phyloP scores from a whole-genome alignment of 2,329 filamentous ascomycete genomes.

The Phoma sp. region DNA sequence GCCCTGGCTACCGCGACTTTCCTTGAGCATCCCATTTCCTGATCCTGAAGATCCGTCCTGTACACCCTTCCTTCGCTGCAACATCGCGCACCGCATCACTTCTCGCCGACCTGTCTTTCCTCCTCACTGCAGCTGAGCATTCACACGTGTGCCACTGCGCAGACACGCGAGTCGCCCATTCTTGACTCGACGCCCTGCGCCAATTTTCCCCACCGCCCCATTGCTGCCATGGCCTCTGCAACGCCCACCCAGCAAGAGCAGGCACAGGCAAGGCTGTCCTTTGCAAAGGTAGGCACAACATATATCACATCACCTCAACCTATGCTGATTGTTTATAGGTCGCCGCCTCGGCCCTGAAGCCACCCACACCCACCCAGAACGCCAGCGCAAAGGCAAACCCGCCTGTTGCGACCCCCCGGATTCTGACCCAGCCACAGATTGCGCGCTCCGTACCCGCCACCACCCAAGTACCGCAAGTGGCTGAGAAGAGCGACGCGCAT shows the following conservation, averaged over 20 bases:
- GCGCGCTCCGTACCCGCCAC: slow-evolving; percentile 26
- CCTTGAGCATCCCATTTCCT: slow-evolving; percentile 60
- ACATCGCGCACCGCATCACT: slow-evolving; percentile 18
- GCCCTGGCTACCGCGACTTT: slow-evolving; percentile 55
- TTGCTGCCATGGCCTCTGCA: slow-evolving; percentile 41
- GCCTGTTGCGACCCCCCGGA: slow-evolving; percentile 35
- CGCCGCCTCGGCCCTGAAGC: slow-evolving; percentile 49
- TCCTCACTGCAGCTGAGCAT: background rate
- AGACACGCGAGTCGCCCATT: background rate
- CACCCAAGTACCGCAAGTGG: slow-evolving; percentile 25
- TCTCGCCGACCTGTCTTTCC: slow-evolving; percentile 6
- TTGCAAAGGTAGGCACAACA: slow-evolving; percentile 70
- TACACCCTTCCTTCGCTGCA: slow-evolving; percentile 37
- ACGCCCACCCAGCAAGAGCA: slow-evolving; percentile 38
- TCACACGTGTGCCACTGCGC: background rate
- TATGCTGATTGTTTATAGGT: slow-evolving; percentile 42
- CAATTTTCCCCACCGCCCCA: background rate
- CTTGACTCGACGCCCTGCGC: background rate
- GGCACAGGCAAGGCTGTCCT: slow-evolving; percentile 64
- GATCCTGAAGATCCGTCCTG: slow-evolving; percentile 48
- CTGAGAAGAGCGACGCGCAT: slow-evolving; percentile 16
- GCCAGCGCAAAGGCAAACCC: slow-evolving; percentile 32
- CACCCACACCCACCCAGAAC: slow-evolving; percentile 28
- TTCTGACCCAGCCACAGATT: slow-evolving; percentile 28
- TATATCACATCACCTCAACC: background rate